Evolutionary conservation across 331 rosid species (phyloP).

Genomic region (Spiraea crenata): DNA sequence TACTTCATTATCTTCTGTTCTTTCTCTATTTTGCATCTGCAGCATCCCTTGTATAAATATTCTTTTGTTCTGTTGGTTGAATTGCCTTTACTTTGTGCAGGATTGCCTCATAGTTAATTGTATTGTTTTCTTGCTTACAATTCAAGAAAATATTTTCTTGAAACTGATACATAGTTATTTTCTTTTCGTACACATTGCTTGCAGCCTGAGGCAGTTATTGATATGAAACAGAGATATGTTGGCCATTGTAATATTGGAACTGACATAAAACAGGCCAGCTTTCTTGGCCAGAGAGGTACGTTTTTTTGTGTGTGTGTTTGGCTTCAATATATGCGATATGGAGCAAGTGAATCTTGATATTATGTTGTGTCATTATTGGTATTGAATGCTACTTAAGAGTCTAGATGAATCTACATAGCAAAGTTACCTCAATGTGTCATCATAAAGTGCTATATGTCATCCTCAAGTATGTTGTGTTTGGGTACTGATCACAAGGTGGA

Average conservation of each 20-base stretch:
- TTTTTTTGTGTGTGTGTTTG: not conserved
- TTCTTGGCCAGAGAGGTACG: slow-evolving; percentile 94
- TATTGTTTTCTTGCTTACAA: not conserved
- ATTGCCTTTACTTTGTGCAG: not conserved
- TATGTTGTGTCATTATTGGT: not conserved
- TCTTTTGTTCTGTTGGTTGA: slow-evolving; percentile 6
- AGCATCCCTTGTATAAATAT: not conserved
- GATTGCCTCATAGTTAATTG: not conserved
- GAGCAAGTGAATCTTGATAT: not conserved
- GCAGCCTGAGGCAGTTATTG: slow-evolving; percentile 88
- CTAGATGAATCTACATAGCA: slow-evolving; percentile 2
- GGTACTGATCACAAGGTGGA: not conserved
- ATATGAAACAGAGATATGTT: slow-evolving; percentile 87
- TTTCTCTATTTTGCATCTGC: not conserved
- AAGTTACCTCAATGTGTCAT: not conserved
- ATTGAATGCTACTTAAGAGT: not conserved
- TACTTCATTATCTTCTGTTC: not conserved
- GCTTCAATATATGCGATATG: not conserved
- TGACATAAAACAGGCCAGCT: slow-evolving; percentile 95
- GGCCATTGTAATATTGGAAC: slow-evolving; percentile 98
- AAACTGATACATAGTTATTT: slow-evolving; percentile 5
- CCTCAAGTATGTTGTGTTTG: not conserved
- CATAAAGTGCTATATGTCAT: not conserved
- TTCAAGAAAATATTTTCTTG: not conserved
- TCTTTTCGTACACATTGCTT: slow-evolving; percentile 8